Evolutionary conservation across 202 grass and related monocot species (phyloP), one percentile per base, ranked within the genome.

Genomic region (Zoysia matrella): DNA sequence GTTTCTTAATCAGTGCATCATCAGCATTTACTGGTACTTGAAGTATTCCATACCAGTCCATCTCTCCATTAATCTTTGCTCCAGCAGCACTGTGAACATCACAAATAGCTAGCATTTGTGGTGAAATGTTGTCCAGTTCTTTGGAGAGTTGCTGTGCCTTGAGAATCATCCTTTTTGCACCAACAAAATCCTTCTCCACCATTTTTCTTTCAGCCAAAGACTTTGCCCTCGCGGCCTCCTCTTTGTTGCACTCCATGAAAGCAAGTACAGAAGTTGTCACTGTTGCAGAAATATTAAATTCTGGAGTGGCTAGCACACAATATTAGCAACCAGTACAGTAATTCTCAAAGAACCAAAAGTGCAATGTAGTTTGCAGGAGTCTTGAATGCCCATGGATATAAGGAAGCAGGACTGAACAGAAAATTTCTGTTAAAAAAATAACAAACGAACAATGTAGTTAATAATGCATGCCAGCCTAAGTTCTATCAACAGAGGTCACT

Each of bases 231-330:
- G 80, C 54, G 63, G 94, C 94, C 70, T 97, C 94, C 80, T 91
- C 94, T 84, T 89, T 97, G 91, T 97, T 97, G 90, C 94, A 97
- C 52, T 97, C 94, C 94, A 97, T 97, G 52, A 51, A 69, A 84
- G 76, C 54, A 77, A 67, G 52, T 52, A 83, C 42, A 83, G 78
- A 50, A 61, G 67, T 50, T 42, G 54, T 16, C 60, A 41, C 22
- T 0, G 54, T 60, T 48, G 18, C 66, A 60, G 66, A 55, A 70
- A 80, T 60, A 15, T 48, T 60, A 69, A 39, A 57, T 8, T 71
- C 58, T 12, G 7, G 7, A 80, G 43, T 80, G 53, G 53, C 44
- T 60, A 79, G 15, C 4, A 16, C 65, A 80, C 78, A 15, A 7
- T 58, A 47, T 60, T 10, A 80, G 44, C 40, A 51, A 50, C 22